These are phyloP conservation scores for Penicillium sclerotiorum DNA, from an alignment of 2,329 filamentous ascomycete species.

Conservation along the genomic window DNA sequence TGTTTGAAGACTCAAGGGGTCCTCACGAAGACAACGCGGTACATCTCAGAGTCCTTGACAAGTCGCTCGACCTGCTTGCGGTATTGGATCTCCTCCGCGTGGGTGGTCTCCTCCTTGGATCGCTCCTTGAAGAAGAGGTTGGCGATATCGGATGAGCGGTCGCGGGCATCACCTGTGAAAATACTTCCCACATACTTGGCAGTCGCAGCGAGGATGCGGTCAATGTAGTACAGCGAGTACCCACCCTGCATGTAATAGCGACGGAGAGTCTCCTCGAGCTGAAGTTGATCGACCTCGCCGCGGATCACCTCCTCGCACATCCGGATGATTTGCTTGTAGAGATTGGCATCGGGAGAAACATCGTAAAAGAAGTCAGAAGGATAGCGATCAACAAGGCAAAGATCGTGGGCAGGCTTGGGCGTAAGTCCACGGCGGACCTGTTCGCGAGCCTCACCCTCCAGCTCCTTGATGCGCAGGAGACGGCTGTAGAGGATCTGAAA, in stretches of 20 bases:
- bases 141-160: constrained; percentile 90
- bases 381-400: constrained; percentile 80
- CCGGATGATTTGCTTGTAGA: constrained; percentile 82
- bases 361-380: constrained; percentile 73
- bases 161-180: constrained; percentile 82
- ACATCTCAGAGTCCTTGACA: constrained; percentile 89
- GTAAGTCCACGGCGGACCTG: constrained; percentile 73
- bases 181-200: constrained; percentile 81
- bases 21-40: constrained; percentile 88
- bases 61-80: constrained; percentile 91
- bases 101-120: constrained; percentile 81
- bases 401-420: constrained; percentile 77
- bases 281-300: constrained; percentile 76
- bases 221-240: constrained; percentile 91
- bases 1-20: neutral
- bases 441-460: constrained; percentile 70
- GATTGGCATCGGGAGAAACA: constrained; percentile 66
- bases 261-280: constrained; percentile 87
- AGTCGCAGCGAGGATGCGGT: constrained; percentile 81
- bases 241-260: constrained; percentile 89
- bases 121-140: constrained; percentile 83
- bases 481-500: constrained; percentile 90
- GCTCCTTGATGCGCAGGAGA: constrained; percentile 79
- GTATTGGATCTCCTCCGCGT: constrained; percentile 84
- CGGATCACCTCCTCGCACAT: constrained; percentile 86